Evolutionary conservation across 306 rosid species (phyloP), one percentile per base, ranked within the genome.

Genomic region (Cercis canadensis): DNA sequence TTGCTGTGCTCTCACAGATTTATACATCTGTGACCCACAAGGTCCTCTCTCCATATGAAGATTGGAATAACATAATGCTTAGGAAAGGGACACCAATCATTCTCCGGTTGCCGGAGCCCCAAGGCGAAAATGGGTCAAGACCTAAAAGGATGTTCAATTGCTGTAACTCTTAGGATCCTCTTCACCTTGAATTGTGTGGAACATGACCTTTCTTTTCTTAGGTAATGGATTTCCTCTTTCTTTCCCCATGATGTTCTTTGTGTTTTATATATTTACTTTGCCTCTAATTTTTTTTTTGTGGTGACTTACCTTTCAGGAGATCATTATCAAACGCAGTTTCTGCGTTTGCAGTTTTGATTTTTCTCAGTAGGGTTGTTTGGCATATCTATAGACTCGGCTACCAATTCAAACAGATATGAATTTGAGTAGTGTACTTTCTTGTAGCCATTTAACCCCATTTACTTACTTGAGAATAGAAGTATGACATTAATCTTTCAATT

Each of bases 1-100:
- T 86, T 3, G 83, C 86, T 13, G 85, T 91, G 80, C 87, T 94
- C 24, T 89, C 96, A 4, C 97, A 94, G 75, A 86, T 94, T 55
- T 94, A 91, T 76, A 53, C 77, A 58, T 72, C 80, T 8, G 57
- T 89, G 16, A 69, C 92, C 81, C 91, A 82, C 84, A 91, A 89
- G 81, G 56, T 88, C 53, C 87, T 94, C 14, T 1, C 69, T 66
- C 83, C 89, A 11, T 85, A 86, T 61, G 97, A 24, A 24, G 90
- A 7, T 44, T 86, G 78, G 63, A 92, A 92, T 62, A 87, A 64
- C 75, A 80, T 92, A 36, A 85, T 89, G 46, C 90, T 91, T 41
- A 86, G 29, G 29, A 24, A 73, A 55, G 99, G 99, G 43, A 78
- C 83, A 16, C 65, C 83, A 24, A 75, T 94, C 72, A 69, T 72